phyloP scores from a whole-genome alignment of 2,329 filamentous ascomycete genomes.

The Stenocarpella maydis region DNA sequence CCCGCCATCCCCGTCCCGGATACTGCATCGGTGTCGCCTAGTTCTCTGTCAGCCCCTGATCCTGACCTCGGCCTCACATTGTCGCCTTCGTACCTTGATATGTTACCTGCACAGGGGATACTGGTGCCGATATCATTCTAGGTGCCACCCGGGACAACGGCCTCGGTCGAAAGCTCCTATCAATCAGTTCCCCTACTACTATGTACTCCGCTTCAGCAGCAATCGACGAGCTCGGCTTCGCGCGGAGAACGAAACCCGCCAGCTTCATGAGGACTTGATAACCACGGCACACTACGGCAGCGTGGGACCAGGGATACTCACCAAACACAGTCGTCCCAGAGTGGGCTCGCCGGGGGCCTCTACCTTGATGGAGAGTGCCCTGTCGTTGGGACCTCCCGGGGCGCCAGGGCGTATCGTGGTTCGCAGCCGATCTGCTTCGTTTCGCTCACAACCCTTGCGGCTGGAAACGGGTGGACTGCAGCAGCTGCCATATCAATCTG shows the following conservation, averaged over 20 bases:
- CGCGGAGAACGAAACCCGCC: not conserved
- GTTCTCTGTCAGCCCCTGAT: constrained; percentile 15
- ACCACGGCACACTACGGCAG: not conserved
- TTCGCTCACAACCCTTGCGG: constrained; percentile 16
- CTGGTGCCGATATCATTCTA: not conserved
- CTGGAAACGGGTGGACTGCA: constrained; percentile 16
- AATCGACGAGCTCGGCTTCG: not conserved
- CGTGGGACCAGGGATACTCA: not conserved
- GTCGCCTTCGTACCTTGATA: not conserved
- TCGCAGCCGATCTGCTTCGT: constrained; percentile 27
- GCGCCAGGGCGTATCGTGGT: constrained; percentile 8
- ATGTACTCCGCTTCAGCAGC: not conserved
- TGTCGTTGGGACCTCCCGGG: constrained; percentile 9
- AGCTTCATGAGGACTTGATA: not conserved
- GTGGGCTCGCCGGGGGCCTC: not conserved
- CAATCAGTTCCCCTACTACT: not conserved
- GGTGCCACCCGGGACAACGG: not conserved
- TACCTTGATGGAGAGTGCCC: constrained; percentile 20
- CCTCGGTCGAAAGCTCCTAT: not conserved
- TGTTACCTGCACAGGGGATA: too few species aligned
- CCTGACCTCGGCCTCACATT: not conserved
- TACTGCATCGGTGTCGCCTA: constrained; percentile 1
- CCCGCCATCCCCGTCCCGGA: constrained; percentile 30
- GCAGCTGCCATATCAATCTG: not conserved
- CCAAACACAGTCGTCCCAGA: not conserved